Base-by-base conservation (phyloP, 805 yeast genomes). In the Metschnikowia anglica region DNA sequence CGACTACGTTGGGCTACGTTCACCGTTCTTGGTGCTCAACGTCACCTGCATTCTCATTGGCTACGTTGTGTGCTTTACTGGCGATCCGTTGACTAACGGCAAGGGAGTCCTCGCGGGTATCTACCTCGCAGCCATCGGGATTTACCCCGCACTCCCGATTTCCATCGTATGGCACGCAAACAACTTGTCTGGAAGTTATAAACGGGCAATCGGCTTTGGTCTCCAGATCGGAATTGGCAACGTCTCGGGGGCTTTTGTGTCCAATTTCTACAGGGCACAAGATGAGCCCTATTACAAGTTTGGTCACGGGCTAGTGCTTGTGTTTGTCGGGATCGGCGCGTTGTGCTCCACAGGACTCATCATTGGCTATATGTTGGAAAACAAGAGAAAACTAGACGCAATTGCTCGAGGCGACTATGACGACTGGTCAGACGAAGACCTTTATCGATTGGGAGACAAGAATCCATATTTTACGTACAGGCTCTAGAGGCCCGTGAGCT, bases 361-460 rank as follows among this genome's bases (percentile, higher is more conserved):
- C 5, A 5, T 32, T 9, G 38, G 41, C 16, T 42, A 42, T 16
- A 24, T 6, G 2, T 2, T n/a, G 2, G 15, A 34, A 16, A 42
- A 42, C 25, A 31, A 28, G 26, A 48, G 13, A 55, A 55, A 25
- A 19, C 31, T 30, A 18, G 7, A 16, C 6, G 47, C 36, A 6
- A 29, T 44, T 36, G 35, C 19, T 2, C 23, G 28, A 5, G 74
- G 73, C 2, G 52, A 50, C 24, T 69, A 60, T 41, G 65, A 59
- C 39, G 52, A 51, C 5, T 49, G 45, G 36, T 47, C 59, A 2
- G 55, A 52, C 20, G 48, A 51, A 15, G 62, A 68, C 33, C 50
- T 70, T 34, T 48, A 58, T n/a, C 60, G 59, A 35, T 56, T 68
- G 71, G 76, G 76, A 20, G 76, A 72, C 51, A 63, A 63, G 49